These are phyloP conservation scores for Suhomyces anneliseae DNA, from an alignment of 1,139 yeast species.

Conservation along the genomic window DNA sequence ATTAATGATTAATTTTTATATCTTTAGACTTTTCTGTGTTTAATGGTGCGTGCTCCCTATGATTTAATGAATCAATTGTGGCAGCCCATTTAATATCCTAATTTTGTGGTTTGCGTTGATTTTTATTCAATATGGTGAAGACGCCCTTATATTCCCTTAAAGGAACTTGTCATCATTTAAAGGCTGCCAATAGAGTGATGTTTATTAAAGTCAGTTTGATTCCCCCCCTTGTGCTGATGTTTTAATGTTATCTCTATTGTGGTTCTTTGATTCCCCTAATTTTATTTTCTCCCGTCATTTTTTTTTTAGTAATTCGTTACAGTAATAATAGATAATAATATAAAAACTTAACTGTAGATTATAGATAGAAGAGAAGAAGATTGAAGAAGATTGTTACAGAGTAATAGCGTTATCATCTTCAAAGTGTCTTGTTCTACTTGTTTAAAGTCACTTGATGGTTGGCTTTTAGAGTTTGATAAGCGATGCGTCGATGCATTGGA, in stretches of 20 bases:
- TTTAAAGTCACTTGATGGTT: neutral
- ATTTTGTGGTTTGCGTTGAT: constrained; percentile 11
- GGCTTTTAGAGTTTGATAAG: no score
- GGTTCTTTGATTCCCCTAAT: constrained; percentile 24
- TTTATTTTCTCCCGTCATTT: constrained; percentile 24
- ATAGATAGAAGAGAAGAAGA: neutral
- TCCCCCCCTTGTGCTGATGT: constrained; percentile 10
- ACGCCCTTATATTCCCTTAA: constrained; percentile 1
- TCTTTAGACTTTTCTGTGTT: neutral
- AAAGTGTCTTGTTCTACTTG: neutral
- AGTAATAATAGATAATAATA: constrained; percentile 33
- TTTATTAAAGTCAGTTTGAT: constrained; percentile 5
- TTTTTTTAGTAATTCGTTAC: constrained; percentile 22
- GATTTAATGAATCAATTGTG: constrained; percentile 7
- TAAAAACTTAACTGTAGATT: constrained; percentile 7
- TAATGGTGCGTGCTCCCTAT: constrained; percentile 7
- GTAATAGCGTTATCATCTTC: no score
- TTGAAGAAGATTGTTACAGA: no score
- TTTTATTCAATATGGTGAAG: constrained; percentile 3
- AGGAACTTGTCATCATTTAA: neutral
- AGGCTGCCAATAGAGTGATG: constrained; percentile 6
- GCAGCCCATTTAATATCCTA: constrained; percentile 7
- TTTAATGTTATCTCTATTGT: constrained; percentile 7
- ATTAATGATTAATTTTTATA: constrained; percentile 2
- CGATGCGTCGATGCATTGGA: no score